Percentiles rank a stretch among this genome's conserved stretches.
Evolutionary conservation across 768 basidiomycete genomes (phyloP).

Genomic region (Macrolepiota fuliginosa): DNA sequence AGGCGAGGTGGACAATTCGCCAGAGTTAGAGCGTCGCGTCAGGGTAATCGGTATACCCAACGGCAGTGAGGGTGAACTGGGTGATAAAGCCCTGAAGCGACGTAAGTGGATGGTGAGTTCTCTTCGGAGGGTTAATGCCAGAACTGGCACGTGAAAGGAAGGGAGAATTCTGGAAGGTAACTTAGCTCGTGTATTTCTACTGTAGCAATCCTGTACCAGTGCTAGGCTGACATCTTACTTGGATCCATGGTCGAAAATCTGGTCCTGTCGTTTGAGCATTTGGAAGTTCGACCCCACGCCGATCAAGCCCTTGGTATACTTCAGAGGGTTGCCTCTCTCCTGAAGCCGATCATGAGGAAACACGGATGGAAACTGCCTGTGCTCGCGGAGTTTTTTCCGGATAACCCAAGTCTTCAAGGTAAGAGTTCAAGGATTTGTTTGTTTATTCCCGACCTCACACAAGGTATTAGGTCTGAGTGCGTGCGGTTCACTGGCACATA

Average conservation of each 20-base stretch:
- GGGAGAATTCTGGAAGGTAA: conserved; percentile 9
- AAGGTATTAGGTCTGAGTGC: background rate
- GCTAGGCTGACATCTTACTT: background rate
- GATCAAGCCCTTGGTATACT: conserved; percentile 52
- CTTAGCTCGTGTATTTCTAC: background rate
- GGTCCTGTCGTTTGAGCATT: conserved; percentile 67
- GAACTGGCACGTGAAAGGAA: conserved; percentile 21
- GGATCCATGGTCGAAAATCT: conserved; percentile 51
- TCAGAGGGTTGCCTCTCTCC: conserved; percentile 59
- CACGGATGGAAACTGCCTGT: conserved; percentile 76
- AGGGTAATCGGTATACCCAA: conserved; percentile 43
- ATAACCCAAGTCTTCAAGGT: conserved; percentile 72
- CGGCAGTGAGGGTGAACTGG: conserved; percentile 24
- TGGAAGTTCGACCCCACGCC: conserved; percentile 64
- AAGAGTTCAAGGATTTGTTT: background rate
- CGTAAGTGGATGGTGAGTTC: conserved; percentile 37
- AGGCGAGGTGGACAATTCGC: conserved; percentile 74
- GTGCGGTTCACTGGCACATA: too few relatives aligned
- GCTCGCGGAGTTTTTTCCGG: conserved; percentile 88
- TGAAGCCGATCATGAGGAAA: conserved; percentile 93
- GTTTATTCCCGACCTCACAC: background rate
- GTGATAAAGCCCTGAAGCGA: conserved; percentile 31
- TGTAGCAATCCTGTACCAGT: background rate
- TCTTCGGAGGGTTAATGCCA: conserved; percentile 35
- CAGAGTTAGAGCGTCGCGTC: conserved; percentile 52